Conservation (phyloP, 2,329 filamentous ascomycete species). For the Plenodomus tracheiphilus region DNA sequence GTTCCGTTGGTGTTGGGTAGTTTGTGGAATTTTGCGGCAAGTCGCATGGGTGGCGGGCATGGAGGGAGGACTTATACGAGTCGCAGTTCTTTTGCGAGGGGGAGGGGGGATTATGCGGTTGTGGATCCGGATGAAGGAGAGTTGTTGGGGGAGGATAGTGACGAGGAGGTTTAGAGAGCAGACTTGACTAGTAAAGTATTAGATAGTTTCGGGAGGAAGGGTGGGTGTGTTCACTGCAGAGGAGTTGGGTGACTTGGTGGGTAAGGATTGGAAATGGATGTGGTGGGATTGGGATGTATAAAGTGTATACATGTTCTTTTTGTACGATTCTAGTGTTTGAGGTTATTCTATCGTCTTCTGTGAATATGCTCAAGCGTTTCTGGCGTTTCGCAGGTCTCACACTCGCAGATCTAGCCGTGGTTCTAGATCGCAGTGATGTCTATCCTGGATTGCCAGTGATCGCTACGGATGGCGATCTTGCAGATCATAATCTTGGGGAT, state of each 20-base stretch:
- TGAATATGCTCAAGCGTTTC: too few relatives aligned
- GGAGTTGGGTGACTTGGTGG: neutral
- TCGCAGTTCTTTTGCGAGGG: slow-evolving; percentile 83
- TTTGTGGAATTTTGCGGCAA: slow-evolving; percentile 68
- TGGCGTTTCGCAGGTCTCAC: too few relatives aligned
- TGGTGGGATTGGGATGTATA: too few relatives aligned
- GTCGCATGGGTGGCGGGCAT: slow-evolving; percentile 57
- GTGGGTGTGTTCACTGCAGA: neutral
- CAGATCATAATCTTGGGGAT: too few relatives aligned
- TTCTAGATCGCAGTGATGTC: too few relatives aligned
- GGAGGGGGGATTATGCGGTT: slow-evolving; percentile 81
- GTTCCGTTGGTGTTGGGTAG: slow-evolving; percentile 71
- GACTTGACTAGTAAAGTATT: too few relatives aligned
- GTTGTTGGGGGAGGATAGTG: slow-evolving; percentile 87
- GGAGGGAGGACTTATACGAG: slow-evolving; percentile 78
- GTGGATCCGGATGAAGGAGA: slow-evolving; percentile 96
- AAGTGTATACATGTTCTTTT: too few relatives aligned
- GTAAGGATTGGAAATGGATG: neutral
- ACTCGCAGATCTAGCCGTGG: too few relatives aligned
- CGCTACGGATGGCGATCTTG: too few relatives aligned
- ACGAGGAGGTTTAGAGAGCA: slow-evolving; percentile 79
- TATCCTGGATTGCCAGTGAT: too few relatives aligned
- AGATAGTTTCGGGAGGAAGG: neutral
- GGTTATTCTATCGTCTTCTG: too few relatives aligned
- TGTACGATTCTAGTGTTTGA: too few relatives aligned